Conservation (phyloP, 768 basidiomycete genomes). For the Kwoniella sp. region DNA sequence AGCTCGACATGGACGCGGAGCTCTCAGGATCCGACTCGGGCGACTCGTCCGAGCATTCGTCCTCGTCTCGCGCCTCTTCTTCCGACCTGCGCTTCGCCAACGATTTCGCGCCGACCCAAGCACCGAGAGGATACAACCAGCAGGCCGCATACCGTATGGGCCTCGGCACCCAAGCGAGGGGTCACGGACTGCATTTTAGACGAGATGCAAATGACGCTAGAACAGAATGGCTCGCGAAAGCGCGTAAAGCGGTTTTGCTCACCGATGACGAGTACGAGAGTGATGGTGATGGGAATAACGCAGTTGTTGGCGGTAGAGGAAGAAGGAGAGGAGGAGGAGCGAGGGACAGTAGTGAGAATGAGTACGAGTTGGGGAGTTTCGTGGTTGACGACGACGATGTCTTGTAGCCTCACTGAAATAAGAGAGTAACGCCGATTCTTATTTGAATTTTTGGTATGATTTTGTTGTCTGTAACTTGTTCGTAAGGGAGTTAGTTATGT, state of each 20-base stretch:
- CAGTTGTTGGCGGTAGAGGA: conserved; percentile 8
- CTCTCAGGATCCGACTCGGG: conserved; percentile 43
- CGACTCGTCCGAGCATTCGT: conserved; percentile 32
- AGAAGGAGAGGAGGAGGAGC: not conserved
- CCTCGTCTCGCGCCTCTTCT: conserved; percentile 32
- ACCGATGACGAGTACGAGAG: conserved; percentile 50
- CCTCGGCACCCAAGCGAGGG: conserved; percentile 45
- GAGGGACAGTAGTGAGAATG: conserved; percentile 43
- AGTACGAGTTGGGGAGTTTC: conserved; percentile 50
- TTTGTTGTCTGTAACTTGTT: too few relatives aligned
- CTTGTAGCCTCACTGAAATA: not conserved
- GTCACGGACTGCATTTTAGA: conserved; percentile 39
- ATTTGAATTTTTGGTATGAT: too few relatives aligned
- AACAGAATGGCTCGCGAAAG: conserved; percentile 46
- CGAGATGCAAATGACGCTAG: conserved; percentile 16
- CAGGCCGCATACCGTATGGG: conserved; percentile 51
- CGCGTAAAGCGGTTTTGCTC: conserved; percentile 44
- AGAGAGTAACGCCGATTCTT: too few relatives aligned
- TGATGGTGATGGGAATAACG: conserved; percentile 13
- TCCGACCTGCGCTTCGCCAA: conserved; percentile 52
- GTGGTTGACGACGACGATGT: conserved; percentile 44
- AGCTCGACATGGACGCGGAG: conserved; percentile 47
- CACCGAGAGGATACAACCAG: conserved; percentile 56
- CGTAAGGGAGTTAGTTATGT: too few relatives aligned
- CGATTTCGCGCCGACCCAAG: conserved; percentile 56